Conservation (phyloP, 2,329 filamentous ascomycete genomes). For the Cadophora sp. region DNA sequence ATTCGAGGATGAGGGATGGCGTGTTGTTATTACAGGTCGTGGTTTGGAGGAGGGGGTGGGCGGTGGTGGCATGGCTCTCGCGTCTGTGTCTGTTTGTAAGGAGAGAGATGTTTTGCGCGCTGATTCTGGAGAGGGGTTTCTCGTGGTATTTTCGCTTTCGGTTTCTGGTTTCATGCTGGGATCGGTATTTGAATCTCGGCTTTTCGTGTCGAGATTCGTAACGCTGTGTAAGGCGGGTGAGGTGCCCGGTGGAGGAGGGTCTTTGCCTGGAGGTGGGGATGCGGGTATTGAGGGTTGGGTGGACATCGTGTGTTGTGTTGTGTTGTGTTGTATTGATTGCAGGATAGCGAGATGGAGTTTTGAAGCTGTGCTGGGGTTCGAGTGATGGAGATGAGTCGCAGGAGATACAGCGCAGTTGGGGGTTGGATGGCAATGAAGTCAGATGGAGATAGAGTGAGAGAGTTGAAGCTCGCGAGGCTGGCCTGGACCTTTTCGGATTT, state of each 20-base stretch:
- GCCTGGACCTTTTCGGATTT: constrained; percentile 4
- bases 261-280: constrained; percentile 33
- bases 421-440: neutral
- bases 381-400: neutral
- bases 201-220: neutral
- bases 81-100: neutral
- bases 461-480: constrained; percentile 16
- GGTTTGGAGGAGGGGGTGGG: neutral
- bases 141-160: neutral
- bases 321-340: neutral
- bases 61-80: constrained; percentile 20
- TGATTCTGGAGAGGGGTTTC: neutral
- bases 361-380: neutral
- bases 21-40: constrained; percentile 16
- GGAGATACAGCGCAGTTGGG: neutral
- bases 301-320: neutral
- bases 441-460: neutral
- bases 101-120: neutral
- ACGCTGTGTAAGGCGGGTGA: neutral
- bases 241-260: constrained; percentile 23
- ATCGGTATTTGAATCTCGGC: neutral
- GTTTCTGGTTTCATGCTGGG: neutral
- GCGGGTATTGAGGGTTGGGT: constrained; percentile 30
- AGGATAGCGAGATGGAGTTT: no score
- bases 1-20: neutral